These are phyloP conservation scores for Metarhizium rileyi DNA, from an alignment of 2,329 filamentous ascomycete genomes.

Conservation along the genomic window DNA sequence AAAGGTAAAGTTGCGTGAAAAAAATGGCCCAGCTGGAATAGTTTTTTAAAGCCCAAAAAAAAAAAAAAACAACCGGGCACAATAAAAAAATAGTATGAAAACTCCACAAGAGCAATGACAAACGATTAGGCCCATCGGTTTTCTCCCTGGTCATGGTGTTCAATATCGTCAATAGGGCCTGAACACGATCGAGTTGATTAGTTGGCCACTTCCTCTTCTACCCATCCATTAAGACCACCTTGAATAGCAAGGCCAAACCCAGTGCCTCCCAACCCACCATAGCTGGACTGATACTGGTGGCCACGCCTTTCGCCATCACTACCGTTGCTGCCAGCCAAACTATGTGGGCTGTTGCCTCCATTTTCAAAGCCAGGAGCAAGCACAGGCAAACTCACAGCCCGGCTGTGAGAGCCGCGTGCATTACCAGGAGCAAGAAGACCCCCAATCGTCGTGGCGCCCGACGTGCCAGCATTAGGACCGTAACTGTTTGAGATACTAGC, in stretches of 20 bases:
- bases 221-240: slow-evolving; percentile 56
- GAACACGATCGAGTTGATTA: slow-evolving; percentile 21
- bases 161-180: not conserved
- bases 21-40: not conserved
- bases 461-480: slow-evolving; percentile 38
- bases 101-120: not conserved
- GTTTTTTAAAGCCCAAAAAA: slow-evolving; percentile 10
- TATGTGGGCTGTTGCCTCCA: slow-evolving; percentile 41
- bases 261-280: slow-evolving; percentile 45
- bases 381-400: slow-evolving; percentile 80
- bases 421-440: slow-evolving; percentile 67
- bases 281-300: slow-evolving; percentile 58
- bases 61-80: slow-evolving; percentile 12
- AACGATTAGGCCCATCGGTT: not conserved
- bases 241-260: slow-evolving; percentile 55
- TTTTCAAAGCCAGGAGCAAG: slow-evolving; percentile 56
- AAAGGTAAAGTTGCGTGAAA: not conserved
- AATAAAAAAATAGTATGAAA: not conserved
- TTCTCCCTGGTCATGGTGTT: not conserved
- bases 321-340: slow-evolving; percentile 33
- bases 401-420: slow-evolving; percentile 53
- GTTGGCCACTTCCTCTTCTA: slow-evolving; percentile 56
- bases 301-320: slow-evolving; percentile 48
- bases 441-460: slow-evolving; percentile 60
- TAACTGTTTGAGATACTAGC: slow-evolving; percentile 58